These are phyloP conservation scores for Macrophomina phaseolina DNA, from an alignment of 2,329 filamentous ascomycete species.

Conservation along the genomic window DNA sequence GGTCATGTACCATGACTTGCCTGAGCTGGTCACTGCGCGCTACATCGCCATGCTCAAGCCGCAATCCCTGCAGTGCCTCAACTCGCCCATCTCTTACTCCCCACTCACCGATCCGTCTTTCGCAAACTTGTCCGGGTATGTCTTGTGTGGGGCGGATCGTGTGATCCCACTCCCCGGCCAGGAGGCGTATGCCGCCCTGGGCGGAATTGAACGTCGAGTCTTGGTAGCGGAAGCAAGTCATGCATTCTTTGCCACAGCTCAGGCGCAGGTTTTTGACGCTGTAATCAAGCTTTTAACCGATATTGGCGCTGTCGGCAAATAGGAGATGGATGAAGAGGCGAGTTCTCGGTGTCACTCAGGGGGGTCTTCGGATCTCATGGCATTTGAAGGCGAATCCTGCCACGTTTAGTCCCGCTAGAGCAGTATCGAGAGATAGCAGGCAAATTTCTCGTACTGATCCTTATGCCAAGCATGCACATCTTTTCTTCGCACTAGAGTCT, in stretches of 20 bases:
- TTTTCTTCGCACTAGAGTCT: too few relatives aligned
- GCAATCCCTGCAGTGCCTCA: conserved; percentile 25
- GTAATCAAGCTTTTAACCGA: not conserved
- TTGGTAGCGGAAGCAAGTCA: conserved; percentile 25
- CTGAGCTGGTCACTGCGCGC: conserved; percentile 21
- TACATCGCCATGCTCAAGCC: conserved; percentile 11
- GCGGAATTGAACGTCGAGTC: conserved; percentile 24
- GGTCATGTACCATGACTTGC: conserved; percentile 28
- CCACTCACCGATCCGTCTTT: conserved; percentile 24
- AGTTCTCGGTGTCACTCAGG: too few relatives aligned
- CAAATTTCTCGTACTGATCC: too few relatives aligned
- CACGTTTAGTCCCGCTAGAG: too few relatives aligned
- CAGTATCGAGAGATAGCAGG: too few relatives aligned
- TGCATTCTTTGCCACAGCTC: conserved; percentile 2
- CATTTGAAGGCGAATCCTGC: too few relatives aligned
- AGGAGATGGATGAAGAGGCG: not conserved
- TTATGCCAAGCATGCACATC: too few relatives aligned
- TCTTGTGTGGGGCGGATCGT: conserved; percentile 32
- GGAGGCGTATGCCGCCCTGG: conserved; percentile 32
- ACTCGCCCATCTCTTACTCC: conserved; percentile 15
- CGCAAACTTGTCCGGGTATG: conserved; percentile 21
- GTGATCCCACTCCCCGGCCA: conserved; percentile 35
- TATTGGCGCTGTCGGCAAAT: not conserved
- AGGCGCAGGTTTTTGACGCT: not conserved
- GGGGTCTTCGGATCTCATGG: too few relatives aligned